These are phyloP conservation scores for Penicillium subrubescens DNA, from an alignment of 495 filamentous ascomycete species.

Conservation along the genomic window DNA sequence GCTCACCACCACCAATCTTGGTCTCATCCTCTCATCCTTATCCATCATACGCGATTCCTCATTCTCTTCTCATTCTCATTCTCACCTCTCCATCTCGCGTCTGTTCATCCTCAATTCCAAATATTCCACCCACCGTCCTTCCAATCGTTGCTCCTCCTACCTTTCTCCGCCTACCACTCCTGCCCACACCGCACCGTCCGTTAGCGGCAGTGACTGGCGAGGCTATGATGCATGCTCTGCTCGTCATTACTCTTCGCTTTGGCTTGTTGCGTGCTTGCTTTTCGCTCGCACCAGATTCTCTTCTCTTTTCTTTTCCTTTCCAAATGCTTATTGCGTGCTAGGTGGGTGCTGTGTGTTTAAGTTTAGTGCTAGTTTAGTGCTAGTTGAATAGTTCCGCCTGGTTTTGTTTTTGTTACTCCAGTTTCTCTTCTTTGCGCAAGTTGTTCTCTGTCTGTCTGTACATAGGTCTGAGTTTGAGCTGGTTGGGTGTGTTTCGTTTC, in stretches of 20 bases:
- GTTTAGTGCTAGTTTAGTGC: too few relatives aligned
- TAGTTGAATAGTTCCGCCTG: neutral
- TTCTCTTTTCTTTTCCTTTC: too few relatives aligned
- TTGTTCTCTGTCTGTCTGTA: neutral
- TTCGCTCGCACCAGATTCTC: neutral
- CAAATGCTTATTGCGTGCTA: neutral
- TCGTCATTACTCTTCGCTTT: neutral
- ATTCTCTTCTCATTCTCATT: neutral
- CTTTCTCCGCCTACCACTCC: neutral
- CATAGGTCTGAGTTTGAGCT: neutral
- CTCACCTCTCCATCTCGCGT: neutral
- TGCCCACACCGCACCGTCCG: too few relatives aligned
- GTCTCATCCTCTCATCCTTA: neutral
- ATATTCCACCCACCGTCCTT: neutral
- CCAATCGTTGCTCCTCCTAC: slow-evolving; percentile 3
- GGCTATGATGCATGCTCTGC: neutral
- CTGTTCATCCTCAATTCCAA: neutral
- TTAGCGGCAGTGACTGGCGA: neutral
- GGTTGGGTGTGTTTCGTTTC: neutral
- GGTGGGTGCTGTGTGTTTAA: neutral
- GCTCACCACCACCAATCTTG: neutral
- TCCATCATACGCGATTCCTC: neutral
- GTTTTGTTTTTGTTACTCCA: neutral
- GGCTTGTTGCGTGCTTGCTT: neutral
- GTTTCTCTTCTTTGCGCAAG: neutral